Base-by-base conservation (phyloP, 352 stramenopile genomes). In the Thraustotheca clavata region DNA sequence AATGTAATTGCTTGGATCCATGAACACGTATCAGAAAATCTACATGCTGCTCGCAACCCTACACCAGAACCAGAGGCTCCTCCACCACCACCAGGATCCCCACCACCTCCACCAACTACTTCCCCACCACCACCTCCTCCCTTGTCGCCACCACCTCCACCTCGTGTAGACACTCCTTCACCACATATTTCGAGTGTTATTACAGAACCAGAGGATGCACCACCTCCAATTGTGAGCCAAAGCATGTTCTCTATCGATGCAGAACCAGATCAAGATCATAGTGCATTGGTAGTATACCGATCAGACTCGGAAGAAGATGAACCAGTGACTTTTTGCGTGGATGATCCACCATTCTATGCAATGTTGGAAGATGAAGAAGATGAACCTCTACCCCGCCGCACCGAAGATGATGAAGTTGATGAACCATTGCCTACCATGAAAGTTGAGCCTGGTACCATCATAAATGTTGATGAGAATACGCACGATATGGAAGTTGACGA, bases 1-100 rank as follows among this genome's bases (percentile, higher is more conserved):
- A 55, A 77, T 18, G 79, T 93, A 57, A 84, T 92, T 38, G 71
- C 69, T 2, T 87, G 73, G 68, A 94, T 94, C 34, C 75, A 94
- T 26, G 57, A 43, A 12, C n/a, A 46, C 3, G 38, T 55, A 11
- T 31, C 40, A 12, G 38, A 39, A 16, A 26, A 12, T 16, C 4
- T 36, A 14, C 46, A 43, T 5, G 12, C 32, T 24, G n/a, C 16
- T 9, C 16, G 20, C 16, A 12, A 24, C 46, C 35, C 55, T 9
- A 12, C 24, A 20, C 62, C 65, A 1, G 39, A 52, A n/a, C 31
- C 26, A 3, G 69, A 59, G 6, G 65, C 69, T 20, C 35, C 35
- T 27, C 38, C 34, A 16, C 22, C 3, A 7, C 52, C 4, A 7
- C 59, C 48, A 22, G 24, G 20, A 22, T 46, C 24, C 4, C 48